Percentiles rank a stretch among this genome's conserved stretches.
Conservation (phyloP, 306 rosid genomes). For the Dryas drummondii region DNA sequence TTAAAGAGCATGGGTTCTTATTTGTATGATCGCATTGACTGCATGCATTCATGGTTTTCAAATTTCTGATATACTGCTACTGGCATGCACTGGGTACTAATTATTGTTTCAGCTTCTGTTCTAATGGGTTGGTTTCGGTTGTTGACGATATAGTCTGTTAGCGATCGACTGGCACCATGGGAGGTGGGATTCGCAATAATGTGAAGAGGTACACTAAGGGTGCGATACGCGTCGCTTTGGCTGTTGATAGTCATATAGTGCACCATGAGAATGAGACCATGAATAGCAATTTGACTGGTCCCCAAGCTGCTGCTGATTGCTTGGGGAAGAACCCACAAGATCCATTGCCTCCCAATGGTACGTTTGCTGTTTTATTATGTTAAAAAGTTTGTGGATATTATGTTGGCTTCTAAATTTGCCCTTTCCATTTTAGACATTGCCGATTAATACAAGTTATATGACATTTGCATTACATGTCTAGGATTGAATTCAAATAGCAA, state of each 20-base stretch:
- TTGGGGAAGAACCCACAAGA: too few relatives aligned
- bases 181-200: not conserved
- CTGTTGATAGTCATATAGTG: not conserved
- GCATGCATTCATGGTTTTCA: not conserved
- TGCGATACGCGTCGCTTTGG: not conserved
- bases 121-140: not conserved
- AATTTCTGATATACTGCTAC: not conserved
- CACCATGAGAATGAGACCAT: not conserved
- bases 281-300: not conserved
- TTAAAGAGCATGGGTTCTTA: not conserved
- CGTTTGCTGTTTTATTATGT: not conserved
- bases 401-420: too few relatives aligned
- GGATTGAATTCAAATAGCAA: constrained; percentile 59
- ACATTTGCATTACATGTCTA: constrained; percentile 22
- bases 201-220: not conserved
- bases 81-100: not conserved
- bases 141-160: not conserved
- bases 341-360: not conserved
- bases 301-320: not conserved
- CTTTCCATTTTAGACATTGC: too few relatives aligned
- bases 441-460: constrained; percentile 13
- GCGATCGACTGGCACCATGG: not conserved
- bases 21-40: not conserved
- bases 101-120: not conserved
- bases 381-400: too few relatives aligned